Conservation (phyloP, 176 grass and related monocot genomes). For the sorghum (Sorghum bicolor) region DNA sequence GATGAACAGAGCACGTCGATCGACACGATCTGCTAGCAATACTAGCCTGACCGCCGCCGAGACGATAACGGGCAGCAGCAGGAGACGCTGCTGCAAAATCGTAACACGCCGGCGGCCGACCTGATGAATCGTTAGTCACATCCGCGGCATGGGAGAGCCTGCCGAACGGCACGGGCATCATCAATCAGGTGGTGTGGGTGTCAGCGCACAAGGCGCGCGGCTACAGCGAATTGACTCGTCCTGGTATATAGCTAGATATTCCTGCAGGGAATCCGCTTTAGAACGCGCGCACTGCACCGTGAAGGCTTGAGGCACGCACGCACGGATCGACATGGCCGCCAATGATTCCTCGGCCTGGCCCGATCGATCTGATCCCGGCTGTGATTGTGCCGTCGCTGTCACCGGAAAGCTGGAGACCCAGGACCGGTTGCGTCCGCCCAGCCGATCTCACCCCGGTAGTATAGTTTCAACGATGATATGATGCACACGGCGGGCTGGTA, state of each 20-base stretch:
- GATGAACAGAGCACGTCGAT: background rate
- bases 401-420: slow-evolving; percentile 32
- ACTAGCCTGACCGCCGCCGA: background rate
- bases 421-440: background rate
- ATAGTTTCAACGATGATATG: background rate
- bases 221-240: background rate
- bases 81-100: background rate
- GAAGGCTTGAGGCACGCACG: background rate
- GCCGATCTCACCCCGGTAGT: background rate
- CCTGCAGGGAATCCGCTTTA: background rate
- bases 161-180: background rate
- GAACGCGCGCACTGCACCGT: background rate
- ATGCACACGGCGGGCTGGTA: background rate
- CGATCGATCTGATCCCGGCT: background rate
- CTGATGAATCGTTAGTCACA: background rate
- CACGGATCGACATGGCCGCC: background rate
- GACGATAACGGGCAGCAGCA: background rate
- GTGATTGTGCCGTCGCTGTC: slow-evolving; percentile 28
- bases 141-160: background rate
- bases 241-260: no score
- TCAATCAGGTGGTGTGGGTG: background rate
- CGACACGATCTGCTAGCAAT: no score
- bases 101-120: background rate
- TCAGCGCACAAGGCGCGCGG: background rate
- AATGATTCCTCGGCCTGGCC: background rate